Percentiles rank a stretch among this genome's conserved stretches.
Conservation (phyloP, 1,139 yeast species). For the Lodderomyces elongisporus region DNA sequence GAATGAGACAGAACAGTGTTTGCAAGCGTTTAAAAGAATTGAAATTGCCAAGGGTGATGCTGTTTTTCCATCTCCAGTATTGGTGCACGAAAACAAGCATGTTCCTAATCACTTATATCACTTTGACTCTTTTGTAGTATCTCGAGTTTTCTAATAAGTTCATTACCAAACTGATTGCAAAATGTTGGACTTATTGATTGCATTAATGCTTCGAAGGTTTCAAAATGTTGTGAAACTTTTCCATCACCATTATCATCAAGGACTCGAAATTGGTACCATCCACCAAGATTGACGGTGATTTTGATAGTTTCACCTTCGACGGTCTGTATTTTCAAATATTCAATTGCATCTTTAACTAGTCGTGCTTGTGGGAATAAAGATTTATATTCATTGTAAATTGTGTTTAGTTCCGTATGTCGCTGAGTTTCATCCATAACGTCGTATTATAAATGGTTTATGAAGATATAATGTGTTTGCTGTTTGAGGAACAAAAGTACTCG, state of each 20-base stretch:
- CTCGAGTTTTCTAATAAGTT: slow-evolving; percentile 18
- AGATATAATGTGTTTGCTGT: no score
- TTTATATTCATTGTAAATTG: slow-evolving; percentile 24
- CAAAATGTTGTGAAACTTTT: slow-evolving; percentile 15
- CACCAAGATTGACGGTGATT: slow-evolving; percentile 28
- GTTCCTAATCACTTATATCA: no score
- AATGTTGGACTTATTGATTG: slow-evolving; percentile 35
- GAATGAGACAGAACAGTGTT: no score
- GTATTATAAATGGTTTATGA: no score
- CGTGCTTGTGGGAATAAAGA: slow-evolving; percentile 22
- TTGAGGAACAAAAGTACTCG: no score
- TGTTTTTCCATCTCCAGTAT: no score
- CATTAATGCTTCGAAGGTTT: slow-evolving; percentile 44
- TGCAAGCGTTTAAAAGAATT: no score
- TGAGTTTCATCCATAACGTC: slow-evolving; percentile 17
- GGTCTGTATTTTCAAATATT: slow-evolving; percentile 8
- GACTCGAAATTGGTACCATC: slow-evolving; percentile 33
- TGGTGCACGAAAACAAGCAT: no score
- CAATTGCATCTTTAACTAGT: slow-evolving; percentile 9
- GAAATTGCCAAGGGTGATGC: no score
- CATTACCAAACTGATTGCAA: slow-evolving; percentile 24
- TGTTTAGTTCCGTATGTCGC: slow-evolving; percentile 21
- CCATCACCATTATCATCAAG: no score
- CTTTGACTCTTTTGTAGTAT: not conserved
- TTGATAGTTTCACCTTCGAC: slow-evolving; percentile 17